Conservation (phyloP, 805 yeast genomes). For the Wickerhamomyces alni region DNA sequence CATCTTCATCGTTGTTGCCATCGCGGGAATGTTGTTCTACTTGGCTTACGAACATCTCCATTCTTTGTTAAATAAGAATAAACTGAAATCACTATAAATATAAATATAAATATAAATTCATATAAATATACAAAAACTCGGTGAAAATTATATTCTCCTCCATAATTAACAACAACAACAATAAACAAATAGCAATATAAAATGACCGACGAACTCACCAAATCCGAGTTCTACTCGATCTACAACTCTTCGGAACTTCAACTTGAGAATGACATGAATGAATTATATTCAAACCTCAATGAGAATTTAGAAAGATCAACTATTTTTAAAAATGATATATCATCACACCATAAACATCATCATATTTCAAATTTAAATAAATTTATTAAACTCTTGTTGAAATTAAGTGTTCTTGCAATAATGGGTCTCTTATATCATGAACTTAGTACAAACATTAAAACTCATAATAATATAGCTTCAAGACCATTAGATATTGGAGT, state of each 20-base stretch:
- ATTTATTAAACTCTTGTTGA: neutral
- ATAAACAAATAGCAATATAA: no score
- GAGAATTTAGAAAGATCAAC: slow-evolving; percentile 6
- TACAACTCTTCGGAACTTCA: slow-evolving; percentile 4
- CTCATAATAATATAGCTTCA: slow-evolving; percentile 24
- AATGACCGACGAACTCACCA: slow-evolving; percentile 4
- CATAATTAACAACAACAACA: no score
- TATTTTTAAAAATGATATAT: neutral
- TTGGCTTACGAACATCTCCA: slow-evolving; percentile 25
- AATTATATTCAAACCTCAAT: slow-evolving; percentile 11
- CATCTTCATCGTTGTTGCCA: slow-evolving; percentile 42
- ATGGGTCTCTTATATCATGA: neutral
- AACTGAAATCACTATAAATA: no score
- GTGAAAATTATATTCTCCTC: no score
- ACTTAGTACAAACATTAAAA: neutral
- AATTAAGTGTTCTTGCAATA: slow-evolving; percentile 25
- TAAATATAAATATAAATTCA: slow-evolving; percentile 2
- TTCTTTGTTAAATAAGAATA: slow-evolving; percentile 2
- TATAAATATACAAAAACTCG: no score
- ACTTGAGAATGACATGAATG: slow-evolving; percentile 7
- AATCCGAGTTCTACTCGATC: slow-evolving; percentile 12
- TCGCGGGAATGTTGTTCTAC: slow-evolving; percentile 30
- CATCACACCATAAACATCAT: neutral
- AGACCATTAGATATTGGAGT: slow-evolving; percentile 35
- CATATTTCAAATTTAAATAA: neutral